Conservation (phyloP, 164 flowering plant genomes). For the Buxus sempervirens region DNA sequence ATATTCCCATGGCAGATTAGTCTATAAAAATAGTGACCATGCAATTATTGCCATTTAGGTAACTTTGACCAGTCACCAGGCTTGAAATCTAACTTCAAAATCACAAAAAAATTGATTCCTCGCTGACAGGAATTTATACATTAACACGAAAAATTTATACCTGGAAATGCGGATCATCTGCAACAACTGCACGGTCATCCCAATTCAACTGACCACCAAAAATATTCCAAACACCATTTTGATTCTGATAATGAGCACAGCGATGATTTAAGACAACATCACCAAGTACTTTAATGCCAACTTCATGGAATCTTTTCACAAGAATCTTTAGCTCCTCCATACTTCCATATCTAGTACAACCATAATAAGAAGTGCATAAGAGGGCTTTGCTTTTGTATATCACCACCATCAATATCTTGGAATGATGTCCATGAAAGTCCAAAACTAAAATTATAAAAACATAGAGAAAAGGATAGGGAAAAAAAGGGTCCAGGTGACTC, state of each 20-base stretch:
- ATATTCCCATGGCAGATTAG: neutral
- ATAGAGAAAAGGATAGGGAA: no score
- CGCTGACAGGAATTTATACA: neutral
- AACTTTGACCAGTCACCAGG: neutral
- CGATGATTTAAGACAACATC: constrained; percentile 96
- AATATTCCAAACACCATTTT: constrained; percentile 94
- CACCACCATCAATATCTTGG: neutral
- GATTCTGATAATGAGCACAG: constrained; percentile 76
- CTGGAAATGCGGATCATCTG: constrained; percentile 99
- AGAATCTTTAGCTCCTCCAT: constrained; percentile 69
- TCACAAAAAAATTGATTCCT: neutral
- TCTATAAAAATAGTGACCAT: neutral
- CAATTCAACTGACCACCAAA: constrained; percentile 93
- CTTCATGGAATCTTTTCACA: constrained; percentile 70
- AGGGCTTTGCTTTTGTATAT: neutral
- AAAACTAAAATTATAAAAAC: no score
- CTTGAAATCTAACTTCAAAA: neutral
- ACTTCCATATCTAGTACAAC: constrained; percentile 70
- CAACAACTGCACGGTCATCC: constrained; percentile 96
- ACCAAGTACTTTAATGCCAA: constrained; percentile 78
- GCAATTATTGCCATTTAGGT: no score
- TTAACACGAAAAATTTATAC: constrained; percentile 26
- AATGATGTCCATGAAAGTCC: neutral
- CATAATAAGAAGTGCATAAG: constrained; percentile 3
- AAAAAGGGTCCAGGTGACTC: no score